Base-by-base conservation (phyloP, 306 rosid genomes). In the Phaseolus lunatus region DNA sequence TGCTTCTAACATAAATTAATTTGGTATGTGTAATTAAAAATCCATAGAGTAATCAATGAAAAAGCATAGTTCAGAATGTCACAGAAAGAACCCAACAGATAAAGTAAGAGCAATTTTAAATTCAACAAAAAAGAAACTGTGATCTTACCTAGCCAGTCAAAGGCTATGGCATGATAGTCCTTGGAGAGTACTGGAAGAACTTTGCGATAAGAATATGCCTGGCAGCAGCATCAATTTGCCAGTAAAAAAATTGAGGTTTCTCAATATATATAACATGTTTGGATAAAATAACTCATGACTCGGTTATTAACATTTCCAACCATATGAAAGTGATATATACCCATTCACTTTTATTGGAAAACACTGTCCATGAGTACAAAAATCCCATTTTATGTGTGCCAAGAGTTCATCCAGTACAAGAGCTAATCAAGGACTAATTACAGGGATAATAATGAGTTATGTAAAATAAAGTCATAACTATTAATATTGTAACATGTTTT, bases 131-230 rank as follows among this genome's bases (percentile, higher is more conserved):
- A 82, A 49, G 37, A 39, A 39, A 79, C 26, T 57, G 58, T 44
- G 50, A 54, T 78, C 78, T 77, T 81, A 93, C 98, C 98, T 48
- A 91, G 84, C 98, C 98, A 93, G 80, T 93, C 98, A 86, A 93
- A 93, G 64, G 98, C 84, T 37, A 84, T 80, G n/a, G 83, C 75
- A 50, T 72, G 97, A 80, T 84, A 91, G 72, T 87, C 80, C 72
- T 88, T 83, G 39, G 93, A 80, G 63, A 93, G 97, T 82, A 84
- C 39, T 0, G 98, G 92, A 75, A 93, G 89, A 73, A 93, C 97
- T 87, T 91, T 93, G 71, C 95, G 90, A 41, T 91, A 89, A 47
- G 98, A 93, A 83, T 93, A 93, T 53, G 98, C 98, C 98, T 93
- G 84, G 33, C 16, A 81, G 84, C 19, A 79, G 29, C 70, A 78